These are phyloP conservation scores for Plectranthus barbatus DNA, from an alignment of 257 asterid species.

Conservation along the genomic window DNA sequence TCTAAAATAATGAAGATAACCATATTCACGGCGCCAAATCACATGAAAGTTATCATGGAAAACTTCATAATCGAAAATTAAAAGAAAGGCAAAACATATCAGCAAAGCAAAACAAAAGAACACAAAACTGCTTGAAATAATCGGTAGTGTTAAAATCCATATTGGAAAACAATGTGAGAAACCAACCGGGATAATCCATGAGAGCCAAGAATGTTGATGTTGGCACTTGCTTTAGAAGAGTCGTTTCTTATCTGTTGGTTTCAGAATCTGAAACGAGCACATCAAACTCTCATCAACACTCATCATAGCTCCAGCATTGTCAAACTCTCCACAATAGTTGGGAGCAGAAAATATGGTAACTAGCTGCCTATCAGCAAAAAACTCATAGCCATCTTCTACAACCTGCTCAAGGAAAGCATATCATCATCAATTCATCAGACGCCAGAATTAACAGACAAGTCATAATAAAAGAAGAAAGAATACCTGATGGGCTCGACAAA, in stretches of 20 bases:
- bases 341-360: slow-evolving; percentile 48
- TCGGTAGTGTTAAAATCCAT: not conserved
- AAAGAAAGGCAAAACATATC: not conserved
- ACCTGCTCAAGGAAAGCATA: slow-evolving; percentile 24
- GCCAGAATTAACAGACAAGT: not conserved
- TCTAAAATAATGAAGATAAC: not conserved
- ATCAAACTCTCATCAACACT: slow-evolving; percentile 47
- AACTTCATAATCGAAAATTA: not conserved
- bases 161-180: not conserved
- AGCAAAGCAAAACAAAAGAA: not conserved
- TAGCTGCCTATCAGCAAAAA: slow-evolving; percentile 38
- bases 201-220: slow-evolving; percentile 1
- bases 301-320: slow-evolving; percentile 50
- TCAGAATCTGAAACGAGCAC: slow-evolving; percentile 45
- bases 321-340: slow-evolving; percentile 43
- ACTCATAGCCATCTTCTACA: slow-evolving; percentile 46
- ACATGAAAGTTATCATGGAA: not conserved
- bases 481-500: slow-evolving; percentile 54
- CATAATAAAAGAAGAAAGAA: not conserved
- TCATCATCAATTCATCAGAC: slow-evolving; percentile 10
- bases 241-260: slow-evolving; percentile 38
- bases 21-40: not conserved
- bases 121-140: not conserved
- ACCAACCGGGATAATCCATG: slow-evolving; percentile 16
- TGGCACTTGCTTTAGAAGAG: slow-evolving; percentile 24